phyloP scores from a whole-genome alignment of 768 basidiomycete species.

The Gautieria morchelliformis region DNA sequence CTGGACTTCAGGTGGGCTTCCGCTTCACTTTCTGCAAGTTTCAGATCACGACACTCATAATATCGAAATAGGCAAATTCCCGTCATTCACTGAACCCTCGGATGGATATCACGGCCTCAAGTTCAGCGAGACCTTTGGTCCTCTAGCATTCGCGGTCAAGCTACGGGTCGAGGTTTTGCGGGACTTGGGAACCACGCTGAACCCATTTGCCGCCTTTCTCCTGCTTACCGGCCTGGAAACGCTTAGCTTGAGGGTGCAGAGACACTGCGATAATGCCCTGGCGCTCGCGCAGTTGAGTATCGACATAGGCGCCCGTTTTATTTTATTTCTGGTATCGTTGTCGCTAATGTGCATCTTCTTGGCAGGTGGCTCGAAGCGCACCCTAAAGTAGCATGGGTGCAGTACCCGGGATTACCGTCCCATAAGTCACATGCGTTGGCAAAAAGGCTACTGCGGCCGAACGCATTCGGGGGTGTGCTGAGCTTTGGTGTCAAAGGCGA shows the following conservation, averaged over 20 bases:
- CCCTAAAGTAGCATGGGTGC: conserved; percentile 64
- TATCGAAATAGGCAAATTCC: conserved; percentile 58
- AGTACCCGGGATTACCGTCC: conserved; percentile 57
- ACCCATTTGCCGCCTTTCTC: conserved; percentile 67
- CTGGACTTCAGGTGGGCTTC: not conserved
- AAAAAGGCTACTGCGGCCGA: conserved; percentile 41
- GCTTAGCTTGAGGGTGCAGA: conserved; percentile 56
- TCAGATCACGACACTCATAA: conserved; percentile 48
- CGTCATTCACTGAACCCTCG: conserved; percentile 61
- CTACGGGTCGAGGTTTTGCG: conserved; percentile 56
- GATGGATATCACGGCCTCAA: conserved; percentile 70
- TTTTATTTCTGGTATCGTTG: not conserved
- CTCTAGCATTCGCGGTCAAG: conserved; percentile 54
- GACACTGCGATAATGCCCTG: conserved; percentile 65
- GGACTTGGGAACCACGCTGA: conserved; percentile 55
- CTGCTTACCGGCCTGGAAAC: conserved; percentile 76
- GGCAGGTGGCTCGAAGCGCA: conserved; percentile 49
- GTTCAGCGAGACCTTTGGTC: conserved; percentile 58
- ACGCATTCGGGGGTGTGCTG: conserved; percentile 61
- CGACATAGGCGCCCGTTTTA: not conserved
- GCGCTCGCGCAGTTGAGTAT: conserved; percentile 38
- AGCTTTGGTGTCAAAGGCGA: conserved; percentile 69
- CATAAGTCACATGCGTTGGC: conserved; percentile 58
- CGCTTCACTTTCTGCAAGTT: not conserved
- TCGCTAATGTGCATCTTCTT: not conserved